phyloP scores from a whole-genome alignment of 768 basidiomycete genomes.

The Pleurotus salmoneostramineus region DNA sequence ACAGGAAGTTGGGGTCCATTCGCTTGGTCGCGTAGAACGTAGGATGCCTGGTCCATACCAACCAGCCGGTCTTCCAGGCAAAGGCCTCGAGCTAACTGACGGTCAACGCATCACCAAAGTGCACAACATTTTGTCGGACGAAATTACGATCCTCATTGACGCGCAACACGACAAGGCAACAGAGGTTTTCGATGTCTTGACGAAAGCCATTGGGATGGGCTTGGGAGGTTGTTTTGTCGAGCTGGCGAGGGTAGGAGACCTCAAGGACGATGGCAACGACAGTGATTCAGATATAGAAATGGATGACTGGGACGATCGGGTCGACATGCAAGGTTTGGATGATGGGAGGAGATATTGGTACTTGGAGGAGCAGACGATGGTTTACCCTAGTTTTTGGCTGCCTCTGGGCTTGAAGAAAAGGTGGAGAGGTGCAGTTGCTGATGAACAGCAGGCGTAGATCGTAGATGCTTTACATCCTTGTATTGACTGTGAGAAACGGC shows the following conservation, averaged over 20 bases:
- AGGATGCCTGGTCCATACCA: not conserved
- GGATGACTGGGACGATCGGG: constrained; percentile 18
- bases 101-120: constrained; percentile 20
- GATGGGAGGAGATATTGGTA: constrained; percentile 47
- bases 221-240: constrained; percentile 59
- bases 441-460: no score
- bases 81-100: constrained; percentile 19
- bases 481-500: no score
- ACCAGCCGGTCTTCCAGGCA: not conserved
- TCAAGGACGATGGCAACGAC: not conserved
- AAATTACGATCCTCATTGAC: constrained; percentile 49
- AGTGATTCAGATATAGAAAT: constrained; percentile 10
- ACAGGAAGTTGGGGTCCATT: not conserved
- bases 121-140: constrained; percentile 45
- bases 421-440: not conserved
- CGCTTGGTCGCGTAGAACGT: not conserved
- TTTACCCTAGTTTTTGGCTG: constrained; percentile 50
- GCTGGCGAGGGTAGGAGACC: constrained; percentile 34
- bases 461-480: no score
- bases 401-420: constrained; percentile 2
- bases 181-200: constrained; percentile 25
- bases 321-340: constrained; percentile 13
- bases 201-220: constrained; percentile 42
- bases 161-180: constrained; percentile 34
- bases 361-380: constrained; percentile 48